These are phyloP conservation scores for Ilyonectria destructans DNA, from an alignment of 2,329 filamentous ascomycete species.

Conservation along the genomic window DNA sequence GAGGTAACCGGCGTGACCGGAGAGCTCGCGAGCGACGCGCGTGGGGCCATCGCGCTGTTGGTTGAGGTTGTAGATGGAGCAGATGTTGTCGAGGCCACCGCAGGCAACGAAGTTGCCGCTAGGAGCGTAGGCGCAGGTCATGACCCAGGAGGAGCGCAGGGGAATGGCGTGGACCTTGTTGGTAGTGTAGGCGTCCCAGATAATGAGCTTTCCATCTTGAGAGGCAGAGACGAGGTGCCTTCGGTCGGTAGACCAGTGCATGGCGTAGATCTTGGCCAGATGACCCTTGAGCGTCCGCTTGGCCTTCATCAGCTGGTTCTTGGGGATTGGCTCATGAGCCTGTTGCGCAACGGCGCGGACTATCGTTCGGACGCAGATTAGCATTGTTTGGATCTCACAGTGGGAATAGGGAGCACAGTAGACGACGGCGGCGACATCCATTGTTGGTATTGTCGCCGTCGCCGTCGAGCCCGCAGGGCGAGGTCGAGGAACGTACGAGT, in stretches of 20 bases:
- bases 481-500: slow-evolving; percentile 80
- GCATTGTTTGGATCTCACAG: slow-evolving; percentile 31
- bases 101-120: slow-evolving; percentile 99
- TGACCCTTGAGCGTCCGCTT: slow-evolving; percentile 98
- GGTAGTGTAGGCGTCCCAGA: slow-evolving; percentile 99
- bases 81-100: slow-evolving; percentile 99
- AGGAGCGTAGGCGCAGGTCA: slow-evolving; percentile 99
- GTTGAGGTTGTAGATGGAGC: slow-evolving; percentile 99
- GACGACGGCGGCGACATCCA: not conserved
- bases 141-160: slow-evolving; percentile 98
- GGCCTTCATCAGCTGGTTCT: slow-evolving; percentile 95
- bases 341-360: slow-evolving; percentile 94
- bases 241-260: slow-evolving; percentile 99
- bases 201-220: slow-evolving; percentile 99
- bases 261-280: slow-evolving; percentile 99
- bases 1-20: slow-evolving; percentile 96
- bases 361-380: slow-evolving; percentile 59
- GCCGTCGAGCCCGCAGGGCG: not conserved
- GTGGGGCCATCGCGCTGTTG: slow-evolving; percentile 96
- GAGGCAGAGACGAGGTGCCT: slow-evolving; percentile 97
- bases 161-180: slow-evolving; percentile 99
- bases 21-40: slow-evolving; percentile 94
- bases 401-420: not conserved
- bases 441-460: slow-evolving; percentile 11
- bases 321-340: slow-evolving; percentile 92